These are phyloP conservation scores for Penicillium sclerotiorum DNA, from an alignment of 2,329 filamentous ascomycete genomes.

Conservation along the genomic window DNA sequence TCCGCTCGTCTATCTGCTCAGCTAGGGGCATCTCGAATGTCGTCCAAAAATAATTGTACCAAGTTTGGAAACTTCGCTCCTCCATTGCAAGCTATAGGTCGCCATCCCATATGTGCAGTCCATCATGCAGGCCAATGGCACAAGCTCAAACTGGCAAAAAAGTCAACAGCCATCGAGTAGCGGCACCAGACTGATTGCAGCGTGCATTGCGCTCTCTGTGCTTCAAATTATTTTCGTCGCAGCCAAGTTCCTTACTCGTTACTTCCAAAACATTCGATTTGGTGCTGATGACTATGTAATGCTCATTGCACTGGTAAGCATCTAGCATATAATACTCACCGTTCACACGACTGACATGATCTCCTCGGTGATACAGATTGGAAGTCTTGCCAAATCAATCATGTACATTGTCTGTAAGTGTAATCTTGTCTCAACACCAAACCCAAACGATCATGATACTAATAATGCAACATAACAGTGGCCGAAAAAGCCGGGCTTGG, in stretches of 20 bases:
- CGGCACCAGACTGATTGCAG: conserved; percentile 20
- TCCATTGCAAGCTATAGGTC: not conserved
- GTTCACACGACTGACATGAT: no score
- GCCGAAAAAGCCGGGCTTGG: conserved; percentile 20
- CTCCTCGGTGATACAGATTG: conserved; percentile 12
- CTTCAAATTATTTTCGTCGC: conserved; percentile 25
- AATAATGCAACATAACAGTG: conserved; percentile 14
- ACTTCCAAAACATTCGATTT: conserved; percentile 18
- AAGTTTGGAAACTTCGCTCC: not conserved
- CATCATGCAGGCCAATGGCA: not conserved
- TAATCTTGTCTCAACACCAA: no score
- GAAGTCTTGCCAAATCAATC: conserved; percentile 18
- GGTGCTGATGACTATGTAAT: conserved; percentile 28
- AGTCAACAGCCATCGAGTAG: conserved; percentile 5
- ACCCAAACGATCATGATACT: no score
- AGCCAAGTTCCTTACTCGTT: conserved; percentile 26
- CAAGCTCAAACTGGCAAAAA: not conserved
- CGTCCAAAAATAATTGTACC: no score
- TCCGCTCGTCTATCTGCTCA: no score
- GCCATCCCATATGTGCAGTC: not conserved
- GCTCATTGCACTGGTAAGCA: conserved; percentile 25
- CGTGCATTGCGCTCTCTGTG: conserved; percentile 18
- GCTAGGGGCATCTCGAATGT: no score
- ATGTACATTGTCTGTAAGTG: conserved; percentile 26
- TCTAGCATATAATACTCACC: no score